phyloP scores from a whole-genome alignment of 805 yeast genomes.

The Zygosaccharomyces bailii region DNA sequence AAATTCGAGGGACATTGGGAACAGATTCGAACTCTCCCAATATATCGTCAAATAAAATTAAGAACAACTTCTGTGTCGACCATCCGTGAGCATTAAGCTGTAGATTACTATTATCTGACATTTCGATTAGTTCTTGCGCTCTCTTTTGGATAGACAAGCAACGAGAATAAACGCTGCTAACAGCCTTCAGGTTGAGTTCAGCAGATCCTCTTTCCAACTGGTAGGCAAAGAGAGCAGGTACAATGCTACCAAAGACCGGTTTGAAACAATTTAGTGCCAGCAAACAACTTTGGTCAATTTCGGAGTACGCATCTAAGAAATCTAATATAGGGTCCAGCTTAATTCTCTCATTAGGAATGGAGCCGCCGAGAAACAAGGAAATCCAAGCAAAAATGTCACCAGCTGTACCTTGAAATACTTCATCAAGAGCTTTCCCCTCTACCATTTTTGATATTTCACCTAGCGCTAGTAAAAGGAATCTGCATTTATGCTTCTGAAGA shows the following conservation, averaged over 20 bases:
- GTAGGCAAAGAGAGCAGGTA: slow-evolving; percentile 7
- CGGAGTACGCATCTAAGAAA: neutral
- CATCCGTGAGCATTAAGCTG: too few relatives aligned
- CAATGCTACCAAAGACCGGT: slow-evolving; percentile 1
- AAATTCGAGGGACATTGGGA: neutral
- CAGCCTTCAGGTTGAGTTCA: neutral
- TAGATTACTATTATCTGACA: too few relatives aligned
- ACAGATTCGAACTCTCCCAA: neutral
- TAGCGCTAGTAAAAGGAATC: slow-evolving; percentile 1
- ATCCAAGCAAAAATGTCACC: slow-evolving; percentile 2
- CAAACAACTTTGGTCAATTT: neutral
- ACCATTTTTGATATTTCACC: slow-evolving; percentile 1
- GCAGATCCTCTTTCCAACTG: neutral
- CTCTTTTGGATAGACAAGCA: slow-evolving; percentile 8
- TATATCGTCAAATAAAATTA: slow-evolving; percentile 3
- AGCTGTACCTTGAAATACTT: neutral
- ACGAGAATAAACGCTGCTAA: slow-evolving; percentile 4
- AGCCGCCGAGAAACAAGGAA: neutral
- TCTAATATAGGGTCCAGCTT: neutral
- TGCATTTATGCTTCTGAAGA: neutral
- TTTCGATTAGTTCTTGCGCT: neutral
- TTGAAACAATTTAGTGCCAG: neutral
- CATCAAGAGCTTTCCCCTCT: neutral
- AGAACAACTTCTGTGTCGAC: neutral
- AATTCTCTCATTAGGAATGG: neutral